Evolutionary conservation across 1,139 yeast genomes (phyloP).

Genomic region (Candida sanyaensis): DNA sequence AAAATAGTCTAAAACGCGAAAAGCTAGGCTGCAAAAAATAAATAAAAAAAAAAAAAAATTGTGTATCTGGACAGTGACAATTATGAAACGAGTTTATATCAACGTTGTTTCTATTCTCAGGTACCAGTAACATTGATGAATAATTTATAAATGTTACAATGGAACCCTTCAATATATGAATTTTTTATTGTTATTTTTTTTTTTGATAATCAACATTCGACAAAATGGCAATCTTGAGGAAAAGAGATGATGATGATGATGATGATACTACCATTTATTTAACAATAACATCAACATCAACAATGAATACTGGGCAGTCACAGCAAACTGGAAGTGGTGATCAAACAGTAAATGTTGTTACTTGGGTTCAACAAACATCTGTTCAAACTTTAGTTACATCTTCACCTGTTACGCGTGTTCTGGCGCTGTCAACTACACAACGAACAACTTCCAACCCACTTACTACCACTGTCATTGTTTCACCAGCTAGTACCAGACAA

Average conservation of each 20-base stretch:
- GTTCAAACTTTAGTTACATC: not conserved
- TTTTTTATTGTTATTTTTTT: not conserved
- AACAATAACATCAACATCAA: constrained; percentile 14
- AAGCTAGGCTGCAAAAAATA: not conserved
- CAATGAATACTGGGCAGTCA: not conserved
- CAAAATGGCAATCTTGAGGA: not conserved
- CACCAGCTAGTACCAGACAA: not conserved
- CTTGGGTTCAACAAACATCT: constrained; percentile 5
- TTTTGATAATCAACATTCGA: not conserved
- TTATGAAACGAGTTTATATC: constrained; percentile 2
- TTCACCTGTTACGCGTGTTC: not conserved
- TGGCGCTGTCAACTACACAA: not conserved
- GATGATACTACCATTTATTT: constrained; percentile 17
- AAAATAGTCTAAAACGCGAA: no score
- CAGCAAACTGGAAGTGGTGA: not conserved
- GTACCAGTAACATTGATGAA: not conserved
- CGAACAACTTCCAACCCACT: not conserved
- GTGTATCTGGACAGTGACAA: not conserved
- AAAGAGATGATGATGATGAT: constrained; percentile 8
- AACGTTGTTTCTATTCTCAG: not conserved
- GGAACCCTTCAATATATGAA: not conserved
- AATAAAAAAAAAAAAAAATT: not conserved
- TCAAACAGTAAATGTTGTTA: not conserved
- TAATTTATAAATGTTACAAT: not conserved
- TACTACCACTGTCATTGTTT: not conserved